Evolutionary conservation across 2,329 filamentous ascomycete genomes (phyloP), one percentile per base, ranked within the genome.

Genomic region (Scedosporium boydii): DNA sequence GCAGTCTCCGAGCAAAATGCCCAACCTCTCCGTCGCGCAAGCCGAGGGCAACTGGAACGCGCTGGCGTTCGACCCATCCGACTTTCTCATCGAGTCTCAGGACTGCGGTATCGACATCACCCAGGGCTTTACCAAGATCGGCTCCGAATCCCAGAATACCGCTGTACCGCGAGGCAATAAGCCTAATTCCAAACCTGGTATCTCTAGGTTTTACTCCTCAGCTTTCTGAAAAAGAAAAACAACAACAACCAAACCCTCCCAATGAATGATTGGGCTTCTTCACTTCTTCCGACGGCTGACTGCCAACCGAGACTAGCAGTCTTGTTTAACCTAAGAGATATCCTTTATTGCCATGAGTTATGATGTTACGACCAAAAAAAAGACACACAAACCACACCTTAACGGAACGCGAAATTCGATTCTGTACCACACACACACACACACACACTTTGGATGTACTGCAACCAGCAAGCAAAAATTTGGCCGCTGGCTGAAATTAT

Each of bases 81-180:
- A 82, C 4, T 79, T 78, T 67, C 70, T 71, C 46, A 68, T 70
- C 1, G 68, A 78, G 55, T 80, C 83, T 6, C 82, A 84, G 14
- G 85, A 87, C 53, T 79, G 78, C 64, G 84, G 82, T 1, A 80
- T 91, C 59, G 89, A 92, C 68, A 87, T 92, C 66, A 81, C 89
- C 56, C 86, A 90, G 69, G 88, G 88, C 9, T 92, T 91, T 68
- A 84, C 88, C 70, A 89, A 87, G 76, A 91, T 92, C 70, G 88
- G 88, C 57, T 76, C 65, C 53, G 68, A 63, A 62, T 70, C 64
- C 64, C 70, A 68, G 48, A 65, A 69, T 41, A 68, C 68, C 63
- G 66, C 68, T 63, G 66, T 67, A 4, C 41, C 48, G 18, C 57
- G 23, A 41, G 57, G 27, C n/a, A 67, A 70, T 61, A 69, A 70